Conservation (phyloP, 805 yeast genomes). For the Lipomyces anomalus region DNA sequence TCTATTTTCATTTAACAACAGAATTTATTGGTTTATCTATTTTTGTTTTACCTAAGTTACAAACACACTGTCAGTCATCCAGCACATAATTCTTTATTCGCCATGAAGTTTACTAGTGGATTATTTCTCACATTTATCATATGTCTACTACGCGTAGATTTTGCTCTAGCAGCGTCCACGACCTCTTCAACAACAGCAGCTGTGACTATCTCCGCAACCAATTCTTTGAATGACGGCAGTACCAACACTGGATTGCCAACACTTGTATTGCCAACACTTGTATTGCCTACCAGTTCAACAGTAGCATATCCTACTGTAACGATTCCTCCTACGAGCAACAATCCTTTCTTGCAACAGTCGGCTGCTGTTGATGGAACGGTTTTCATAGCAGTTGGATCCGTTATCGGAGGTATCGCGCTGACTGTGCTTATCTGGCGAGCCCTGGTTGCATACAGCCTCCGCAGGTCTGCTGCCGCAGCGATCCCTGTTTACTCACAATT, state of each 20-base stretch:
- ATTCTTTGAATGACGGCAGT: constrained; percentile 9
- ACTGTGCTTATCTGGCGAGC: constrained; percentile 50
- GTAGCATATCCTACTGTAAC: constrained; percentile 40
- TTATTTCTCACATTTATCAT: too few species aligned
- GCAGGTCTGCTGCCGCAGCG: constrained; percentile 46
- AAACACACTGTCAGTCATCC: too few species aligned
- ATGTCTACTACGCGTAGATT: too few species aligned
- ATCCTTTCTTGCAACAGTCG: constrained; percentile 57
- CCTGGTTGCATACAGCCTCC: constrained; percentile 44
- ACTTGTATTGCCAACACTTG: not conserved
- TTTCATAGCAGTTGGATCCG: constrained; percentile 72
- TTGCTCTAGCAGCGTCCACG: too few species aligned
- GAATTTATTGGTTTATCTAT: too few species aligned
- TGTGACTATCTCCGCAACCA: constrained; percentile 9
- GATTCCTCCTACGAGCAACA: constrained; percentile 54
- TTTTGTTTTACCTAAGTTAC: too few species aligned
- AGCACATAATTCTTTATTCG: too few species aligned
- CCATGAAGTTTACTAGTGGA: too few species aligned
- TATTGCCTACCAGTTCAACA: constrained; percentile 4
- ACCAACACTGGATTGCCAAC: constrained; percentile 5
- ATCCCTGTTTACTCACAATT: constrained; percentile 25
- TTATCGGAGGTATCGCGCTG: constrained; percentile 54
- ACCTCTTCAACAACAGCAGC: too few species aligned
- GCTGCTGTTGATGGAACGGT: constrained; percentile 68
- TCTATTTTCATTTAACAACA: too few species aligned